phyloP scores from a whole-genome alignment of 2,329 filamentous ascomycete species.

The Reticulascus tulasneorum region DNA sequence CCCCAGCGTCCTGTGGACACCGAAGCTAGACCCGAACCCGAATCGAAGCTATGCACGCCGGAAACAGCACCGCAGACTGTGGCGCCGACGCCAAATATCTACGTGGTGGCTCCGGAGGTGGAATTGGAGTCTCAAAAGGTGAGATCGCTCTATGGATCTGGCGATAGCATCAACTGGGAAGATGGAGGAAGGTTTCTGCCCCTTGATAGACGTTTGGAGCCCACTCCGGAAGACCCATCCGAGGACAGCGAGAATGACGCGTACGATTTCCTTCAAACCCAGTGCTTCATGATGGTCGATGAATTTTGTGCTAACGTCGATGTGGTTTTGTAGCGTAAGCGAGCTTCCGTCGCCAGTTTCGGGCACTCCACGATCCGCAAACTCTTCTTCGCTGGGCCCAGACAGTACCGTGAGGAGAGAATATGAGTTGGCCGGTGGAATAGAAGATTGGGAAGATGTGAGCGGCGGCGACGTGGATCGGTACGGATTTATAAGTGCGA shows the following conservation, averaged over 20 bases:
- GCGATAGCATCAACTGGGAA: constrained; percentile 50
- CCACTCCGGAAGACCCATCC: constrained; percentile 47
- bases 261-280: constrained; percentile 52
- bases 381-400: constrained; percentile 39
- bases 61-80: constrained; percentile 12
- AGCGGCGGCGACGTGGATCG: constrained; percentile 59
- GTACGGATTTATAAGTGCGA: constrained; percentile 61
- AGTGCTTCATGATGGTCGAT: constrained; percentile 14
- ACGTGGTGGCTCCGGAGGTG: constrained; percentile 49
- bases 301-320: constrained; percentile 22
- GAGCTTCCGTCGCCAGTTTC: constrained; percentile 27
- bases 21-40: too few relatives aligned
- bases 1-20: constrained; percentile 3
- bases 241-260: constrained; percentile 50
- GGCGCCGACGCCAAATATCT: constrained; percentile 40
- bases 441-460: constrained; percentile 66
- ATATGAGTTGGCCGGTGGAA: constrained; percentile 51
- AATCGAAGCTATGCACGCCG: constrained; percentile 5
- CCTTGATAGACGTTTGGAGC: constrained; percentile 42
- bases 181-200: constrained; percentile 45
- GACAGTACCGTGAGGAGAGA: constrained; percentile 33
- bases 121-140: constrained; percentile 65
- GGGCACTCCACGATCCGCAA: constrained; percentile 37
- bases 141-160: constrained; percentile 61
- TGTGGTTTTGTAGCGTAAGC: constrained; percentile 19